A percentile compares a stretch with the other conserved stretches of the same genome.
phyloP scores from a whole-genome alignment of 148 eudicot species.

The Oxyria digyna region DNA sequence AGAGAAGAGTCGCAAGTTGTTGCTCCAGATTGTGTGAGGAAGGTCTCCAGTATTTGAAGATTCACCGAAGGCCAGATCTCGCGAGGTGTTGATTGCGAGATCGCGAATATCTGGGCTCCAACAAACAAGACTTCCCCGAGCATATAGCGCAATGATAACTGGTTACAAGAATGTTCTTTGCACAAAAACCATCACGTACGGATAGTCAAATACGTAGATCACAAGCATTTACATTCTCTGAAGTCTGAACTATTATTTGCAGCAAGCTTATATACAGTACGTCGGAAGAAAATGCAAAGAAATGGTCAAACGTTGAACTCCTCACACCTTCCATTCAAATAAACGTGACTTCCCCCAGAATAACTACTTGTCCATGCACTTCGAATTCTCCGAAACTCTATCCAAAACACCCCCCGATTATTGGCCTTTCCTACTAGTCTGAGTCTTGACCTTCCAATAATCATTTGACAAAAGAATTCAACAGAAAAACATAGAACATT shows the following conservation, averaged over 20 bases:
- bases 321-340: slow-evolving; percentile 3
- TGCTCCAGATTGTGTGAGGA: too few species aligned
- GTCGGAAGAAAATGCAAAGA: background rate
- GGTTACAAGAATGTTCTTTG: background rate
- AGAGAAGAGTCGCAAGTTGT: too few species aligned
- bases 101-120: too few species aligned
- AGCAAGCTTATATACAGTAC: background rate
- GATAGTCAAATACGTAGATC: background rate
- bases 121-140: too few species aligned
- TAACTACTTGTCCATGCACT: slow-evolving; percentile 4
- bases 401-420: background rate
- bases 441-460: background rate
- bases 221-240: background rate
- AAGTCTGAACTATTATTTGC: background rate
- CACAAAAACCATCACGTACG: background rate
- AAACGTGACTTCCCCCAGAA: background rate
- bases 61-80: too few species aligned
- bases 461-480: background rate
- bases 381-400: background rate
- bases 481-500: background rate
- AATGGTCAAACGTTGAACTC: background rate
- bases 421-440: background rate
- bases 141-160: too few species aligned
- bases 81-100: too few species aligned
- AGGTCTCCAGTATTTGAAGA: too few species aligned